phyloP scores from a whole-genome alignment of 1,139 yeast genomes.

The Hansenula lynferdii region DNA sequence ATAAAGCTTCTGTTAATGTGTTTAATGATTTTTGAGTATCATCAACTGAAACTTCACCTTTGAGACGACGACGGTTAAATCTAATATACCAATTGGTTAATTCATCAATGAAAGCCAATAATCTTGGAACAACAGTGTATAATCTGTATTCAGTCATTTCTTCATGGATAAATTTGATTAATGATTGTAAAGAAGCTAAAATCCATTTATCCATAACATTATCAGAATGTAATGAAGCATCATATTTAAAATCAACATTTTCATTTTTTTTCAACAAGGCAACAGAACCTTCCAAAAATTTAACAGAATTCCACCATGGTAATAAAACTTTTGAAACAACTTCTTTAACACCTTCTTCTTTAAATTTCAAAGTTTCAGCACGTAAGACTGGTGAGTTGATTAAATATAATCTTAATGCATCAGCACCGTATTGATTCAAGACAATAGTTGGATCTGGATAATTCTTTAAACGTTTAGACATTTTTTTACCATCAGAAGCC shows the following conservation, averaged over 20 bases:
- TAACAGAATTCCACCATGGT: conserved; percentile 98
- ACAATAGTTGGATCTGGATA: conserved; percentile 92
- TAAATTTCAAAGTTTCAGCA: conserved; percentile 94
- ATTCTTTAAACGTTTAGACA: conserved; percentile 97
- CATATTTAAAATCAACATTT: conserved; percentile 66
- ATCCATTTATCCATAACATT: conserved; percentile 99
- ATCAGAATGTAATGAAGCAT: conserved; percentile 55
- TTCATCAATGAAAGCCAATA: conserved; percentile 84
- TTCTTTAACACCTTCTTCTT: conserved; percentile 98
- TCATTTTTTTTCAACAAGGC: conserved; percentile 76
- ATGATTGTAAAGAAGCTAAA: conserved; percentile 88
- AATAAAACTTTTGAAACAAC: conserved; percentile 91
- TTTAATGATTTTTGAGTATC: conserved; percentile 87
- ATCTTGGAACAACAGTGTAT: conserved; percentile 93
- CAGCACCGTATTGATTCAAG: conserved; percentile 91
- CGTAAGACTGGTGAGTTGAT: conserved; percentile 96
- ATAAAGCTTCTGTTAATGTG: conserved; percentile 84
- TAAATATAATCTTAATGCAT: conserved; percentile 90
- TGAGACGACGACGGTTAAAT: conserved; percentile 95
- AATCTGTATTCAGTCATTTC: conserved; percentile 90
- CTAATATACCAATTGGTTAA: conserved; percentile 99
- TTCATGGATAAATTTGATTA: conserved; percentile 75
- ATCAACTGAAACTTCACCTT: conserved; percentile 84
- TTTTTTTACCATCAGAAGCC: conserved; percentile 98
- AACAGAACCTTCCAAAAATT: conserved; percentile 93